Percentiles rank a stretch among this genome's conserved stretches.
phyloP scores from a whole-genome alignment of 495 filamentous ascomycete species.

The Trichoderma asperelloides region DNA sequence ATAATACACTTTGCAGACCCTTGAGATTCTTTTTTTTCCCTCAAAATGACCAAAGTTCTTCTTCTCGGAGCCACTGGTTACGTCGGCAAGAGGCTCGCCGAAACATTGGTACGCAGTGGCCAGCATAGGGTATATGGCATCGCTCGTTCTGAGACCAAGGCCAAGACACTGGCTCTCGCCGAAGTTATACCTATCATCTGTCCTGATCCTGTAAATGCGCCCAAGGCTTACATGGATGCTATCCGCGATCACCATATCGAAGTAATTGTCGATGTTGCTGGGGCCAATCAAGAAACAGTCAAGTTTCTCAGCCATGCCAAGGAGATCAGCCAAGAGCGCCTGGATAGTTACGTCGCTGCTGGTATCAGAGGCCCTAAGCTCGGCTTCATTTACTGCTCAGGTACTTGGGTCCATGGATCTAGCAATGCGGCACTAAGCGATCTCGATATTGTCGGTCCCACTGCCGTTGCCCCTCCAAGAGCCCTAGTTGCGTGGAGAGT shows the following conservation, averaged over 20 bases:
- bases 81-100: not conserved
- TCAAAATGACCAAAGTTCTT: constrained; percentile 1
- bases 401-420: not conserved
- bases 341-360: not conserved
- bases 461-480: not conserved
- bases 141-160: not conserved
- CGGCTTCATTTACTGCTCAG: not conserved
- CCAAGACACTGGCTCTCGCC: not conserved
- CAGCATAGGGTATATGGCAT: not conserved
- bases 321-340: not conserved
- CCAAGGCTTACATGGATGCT: not conserved
- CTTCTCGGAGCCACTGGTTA: not conserved
- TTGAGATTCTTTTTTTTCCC: too few relatives aligned
- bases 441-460: not conserved
- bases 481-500: not conserved
- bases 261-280: not conserved
- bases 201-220: not conserved
- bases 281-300: not conserved
- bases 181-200: not conserved
- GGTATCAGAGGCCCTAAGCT: not conserved
- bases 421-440: not conserved
- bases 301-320: not conserved
- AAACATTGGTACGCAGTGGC: not conserved
- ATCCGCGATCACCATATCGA: not conserved
- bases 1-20: not conserved